Base-by-base conservation (phyloP, 805 yeast genomes). In the Metahyphopichia silvanorum region DNA sequence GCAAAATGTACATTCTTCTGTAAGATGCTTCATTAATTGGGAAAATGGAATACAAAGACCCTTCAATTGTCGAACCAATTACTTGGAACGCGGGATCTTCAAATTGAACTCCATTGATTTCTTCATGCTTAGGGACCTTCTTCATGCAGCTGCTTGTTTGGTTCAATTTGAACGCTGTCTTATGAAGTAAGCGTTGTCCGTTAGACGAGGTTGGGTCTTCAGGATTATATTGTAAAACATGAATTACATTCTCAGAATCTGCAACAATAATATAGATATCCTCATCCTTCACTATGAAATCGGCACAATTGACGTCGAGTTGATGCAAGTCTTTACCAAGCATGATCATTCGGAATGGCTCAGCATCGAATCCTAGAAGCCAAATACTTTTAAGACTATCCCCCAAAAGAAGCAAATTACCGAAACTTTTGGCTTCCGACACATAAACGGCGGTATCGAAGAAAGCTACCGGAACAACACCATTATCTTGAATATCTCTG, bases 391-490 rank as follows among this genome's bases (percentile, higher is more conserved):
- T 82, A 57, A 79, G 69, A 0, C 86, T 66, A 56, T 93, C 98
- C 13, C 95, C 95, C 12, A 88, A 58, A 2, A 88, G 47, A n/a
- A 91, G 53, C 47, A 91, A 61, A 53, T 89, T 86, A 24, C 94
- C 89, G 53, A 87, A 77, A 42, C 88, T 71, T 57, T 89, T 89
- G 11, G 86, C 73, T 43, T 86, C 95, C 5, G 83, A 69, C 2
- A 86, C 77, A 54, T 77, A 86, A 0, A 88, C 76, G 1, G 88
- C 77, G n/a, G 88, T 75, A 53, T 93, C 98, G 34, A 82, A 68
- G 49, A 93, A 93, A 1, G 98, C 98, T 4, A 93, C 96, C 0
- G 98, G 96, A 19, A 84, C 87, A 3, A 87, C 86, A 34, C 86
- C 84, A 54, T 86, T 93, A 47, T 85, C 94, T 49, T 85, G 89